Evolutionary conservation across 768 basidiomycete species (phyloP).

Genomic region (Lactifluus rugatus): DNA sequence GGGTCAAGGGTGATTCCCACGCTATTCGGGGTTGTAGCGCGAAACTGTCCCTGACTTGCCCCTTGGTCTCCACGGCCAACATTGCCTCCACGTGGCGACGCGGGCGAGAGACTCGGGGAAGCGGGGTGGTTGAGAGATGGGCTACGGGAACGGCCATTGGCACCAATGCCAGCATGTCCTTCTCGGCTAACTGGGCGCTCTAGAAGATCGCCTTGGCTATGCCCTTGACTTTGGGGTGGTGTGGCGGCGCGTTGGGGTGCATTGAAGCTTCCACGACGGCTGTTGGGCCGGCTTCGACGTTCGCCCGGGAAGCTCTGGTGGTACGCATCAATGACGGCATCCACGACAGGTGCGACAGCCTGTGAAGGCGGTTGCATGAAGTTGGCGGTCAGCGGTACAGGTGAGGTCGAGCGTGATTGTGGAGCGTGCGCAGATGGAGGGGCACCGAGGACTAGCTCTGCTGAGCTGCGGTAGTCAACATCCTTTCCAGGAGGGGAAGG

Average conservation of each 20-base stretch:
- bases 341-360: conserved; percentile 43
- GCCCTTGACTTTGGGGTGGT: conserved; percentile 24
- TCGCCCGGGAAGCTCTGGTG: conserved; percentile 86
- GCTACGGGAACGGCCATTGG: conserved; percentile 55
- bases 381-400: conserved; percentile 59
- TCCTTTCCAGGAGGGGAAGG: conserved; percentile 21
- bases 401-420: conserved; percentile 63
- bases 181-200: conserved; percentile 47
- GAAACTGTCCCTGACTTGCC: conserved; percentile 26
- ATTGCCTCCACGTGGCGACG: conserved; percentile 15
- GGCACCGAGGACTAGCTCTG: conserved; percentile 67
- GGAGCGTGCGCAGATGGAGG: conserved; percentile 43
- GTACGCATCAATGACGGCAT: conserved; percentile 68
- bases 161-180: conserved; percentile 78
- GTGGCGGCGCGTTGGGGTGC: conserved; percentile 22
- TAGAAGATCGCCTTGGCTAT: conserved; percentile 22
- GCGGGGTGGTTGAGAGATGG: conserved; percentile 35
- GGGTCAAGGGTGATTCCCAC: conserved; percentile 79
- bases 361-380: conserved; percentile 56
- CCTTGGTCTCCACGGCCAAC: conserved; percentile 12
- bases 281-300: conserved; percentile 40
- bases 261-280: conserved; percentile 26
- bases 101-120: conserved; percentile 47
- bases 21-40: conserved; percentile 66
- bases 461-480: conserved; percentile 66